phyloP scores from a whole-genome alignment of 805 yeast species.

The Metschnikowia colocasiae region DNA sequence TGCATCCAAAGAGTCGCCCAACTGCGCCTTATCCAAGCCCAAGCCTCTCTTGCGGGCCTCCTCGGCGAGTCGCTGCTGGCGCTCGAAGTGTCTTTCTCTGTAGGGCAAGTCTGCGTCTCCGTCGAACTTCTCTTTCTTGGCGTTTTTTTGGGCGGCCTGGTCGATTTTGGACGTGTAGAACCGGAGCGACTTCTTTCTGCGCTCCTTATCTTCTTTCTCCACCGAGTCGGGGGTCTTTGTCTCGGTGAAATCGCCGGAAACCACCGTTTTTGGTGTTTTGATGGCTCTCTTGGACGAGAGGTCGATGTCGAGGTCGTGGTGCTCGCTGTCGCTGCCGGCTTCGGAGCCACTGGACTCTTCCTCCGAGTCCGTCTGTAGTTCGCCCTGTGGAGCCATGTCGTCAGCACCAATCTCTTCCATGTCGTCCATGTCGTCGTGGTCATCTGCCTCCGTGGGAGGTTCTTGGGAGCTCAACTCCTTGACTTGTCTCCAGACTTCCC shows the following conservation, averaged over 20 bases:
- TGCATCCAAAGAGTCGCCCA: conserved; percentile 56
- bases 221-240: conserved; percentile 64
- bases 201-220: conserved; percentile 81
- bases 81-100: conserved; percentile 82
- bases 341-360: conserved; percentile 17
- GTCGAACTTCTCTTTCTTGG: conserved; percentile 47
- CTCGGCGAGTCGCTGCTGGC: conserved; percentile 81
- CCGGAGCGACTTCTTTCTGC: conserved; percentile 76
- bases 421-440: background rate
- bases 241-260: conserved; percentile 60
- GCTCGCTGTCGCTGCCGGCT: conserved; percentile 13
- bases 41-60: conserved; percentile 85
- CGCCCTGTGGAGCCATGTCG: conserved; percentile 13
- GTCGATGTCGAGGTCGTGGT: conserved; percentile 45
- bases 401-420: too few species aligned
- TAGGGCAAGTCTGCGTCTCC: conserved; percentile 94
- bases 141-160: conserved; percentile 62
- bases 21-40: conserved; percentile 41
- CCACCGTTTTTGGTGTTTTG: conserved; percentile 25
- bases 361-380: conserved; percentile 18
- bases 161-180: conserved; percentile 97
- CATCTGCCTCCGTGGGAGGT: background rate
- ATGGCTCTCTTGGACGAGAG: conserved; percentile 48
- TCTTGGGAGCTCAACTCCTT: conserved; percentile 27
- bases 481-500: conserved; percentile 91